Base-by-base conservation (phyloP, 208 protist species). In the Naegleria gruberi region DNA sequence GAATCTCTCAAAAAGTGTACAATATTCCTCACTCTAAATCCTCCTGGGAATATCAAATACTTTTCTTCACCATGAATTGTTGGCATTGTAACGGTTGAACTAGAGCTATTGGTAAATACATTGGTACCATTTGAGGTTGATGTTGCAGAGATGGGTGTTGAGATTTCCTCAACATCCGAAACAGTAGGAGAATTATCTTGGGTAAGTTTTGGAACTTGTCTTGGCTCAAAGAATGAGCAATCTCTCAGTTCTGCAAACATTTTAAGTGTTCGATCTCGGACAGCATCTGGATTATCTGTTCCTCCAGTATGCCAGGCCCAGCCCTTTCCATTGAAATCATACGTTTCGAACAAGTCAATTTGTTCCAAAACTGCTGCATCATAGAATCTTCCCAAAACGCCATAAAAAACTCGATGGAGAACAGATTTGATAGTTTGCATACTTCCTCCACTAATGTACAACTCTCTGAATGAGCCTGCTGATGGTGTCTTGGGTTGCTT, bases 261-360 rank as follows among this genome's bases (percentile, higher is more conserved):
- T 10, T 10, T 30, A 65, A 65, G 19, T 3, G 30, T 65, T 65
- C 51, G 51, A 65, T 19, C 12, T 83, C 37, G 37, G 3, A 83
- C 77, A 7, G 19, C 43, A 55, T 46, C 6, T 30, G 82, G 82
- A n/a, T 26, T 87, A 17, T 87, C 85, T 6, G 46, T 74, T 34
- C 85, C 85, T 4, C 85, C 85, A 26, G 30, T 43, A 44, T 30
- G 34, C 8, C 55, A 74, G 8, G 44, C 8, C 85, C 85, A 89
- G 0, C 85, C 85, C 34, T 74, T 89, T 45, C 85, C 85, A 89
- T 89, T 46, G 43, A 89, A 89, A 44, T 89, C 85, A 43, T 89
- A 89, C 10, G 37, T 10, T 43, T 74, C 46, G 44, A 89, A 89
- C 17, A 89, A 74, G 34, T 89, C 30, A 44, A 89, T 44, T 44